A percentile compares a stretch with the other conserved stretches of the same genome.
Conservation (phyloP, 129 eudicot genomes). For the Artemisia annua region DNA sequence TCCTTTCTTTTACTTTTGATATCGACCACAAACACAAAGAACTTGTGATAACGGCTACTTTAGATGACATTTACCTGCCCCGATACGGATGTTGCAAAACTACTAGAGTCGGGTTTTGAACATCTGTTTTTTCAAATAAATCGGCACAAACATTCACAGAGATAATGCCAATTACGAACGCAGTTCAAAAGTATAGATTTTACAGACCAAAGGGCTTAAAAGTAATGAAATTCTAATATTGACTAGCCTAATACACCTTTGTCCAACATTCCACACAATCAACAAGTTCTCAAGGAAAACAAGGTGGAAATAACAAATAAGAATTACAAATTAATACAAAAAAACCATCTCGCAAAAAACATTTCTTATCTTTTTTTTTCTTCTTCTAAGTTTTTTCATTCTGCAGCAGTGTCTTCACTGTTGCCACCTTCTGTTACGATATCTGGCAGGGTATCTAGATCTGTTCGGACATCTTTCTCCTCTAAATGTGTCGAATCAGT, state of each 20-base stretch:
- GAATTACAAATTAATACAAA: neutral
- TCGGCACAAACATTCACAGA: neutral
- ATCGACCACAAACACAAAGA: neutral
- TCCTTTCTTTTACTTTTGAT: neutral
- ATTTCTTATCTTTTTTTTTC: neutral
- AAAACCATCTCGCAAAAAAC: constrained; percentile 13
- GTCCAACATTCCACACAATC: constrained; percentile 23
- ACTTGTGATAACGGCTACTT: neutral
- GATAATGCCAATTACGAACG: neutral
- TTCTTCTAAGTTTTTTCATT: constrained; percentile 21
- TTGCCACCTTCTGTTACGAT: constrained; percentile 53
- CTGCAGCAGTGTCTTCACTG: constrained; percentile 61
- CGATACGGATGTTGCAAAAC: neutral
- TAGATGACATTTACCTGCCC: neutral
- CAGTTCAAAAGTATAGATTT: neutral
- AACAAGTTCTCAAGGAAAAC: constrained; percentile 21
- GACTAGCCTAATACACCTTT: constrained; percentile 2
- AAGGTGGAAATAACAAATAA: constrained; percentile 25
- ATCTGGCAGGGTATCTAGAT: constrained; percentile 64
- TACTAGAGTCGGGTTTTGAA: neutral
- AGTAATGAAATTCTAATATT: constrained; percentile 5
- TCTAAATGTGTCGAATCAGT: constrained; percentile 44
- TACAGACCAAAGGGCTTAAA: constrained; percentile 13
- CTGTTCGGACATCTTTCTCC: constrained; percentile 51
- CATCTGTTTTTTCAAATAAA: too few relatives aligned